Evolutionary conservation across 306 rosid genomes (phyloP), one percentile per base, ranked within the genome.

Genomic region (Trifolium pratense): DNA sequence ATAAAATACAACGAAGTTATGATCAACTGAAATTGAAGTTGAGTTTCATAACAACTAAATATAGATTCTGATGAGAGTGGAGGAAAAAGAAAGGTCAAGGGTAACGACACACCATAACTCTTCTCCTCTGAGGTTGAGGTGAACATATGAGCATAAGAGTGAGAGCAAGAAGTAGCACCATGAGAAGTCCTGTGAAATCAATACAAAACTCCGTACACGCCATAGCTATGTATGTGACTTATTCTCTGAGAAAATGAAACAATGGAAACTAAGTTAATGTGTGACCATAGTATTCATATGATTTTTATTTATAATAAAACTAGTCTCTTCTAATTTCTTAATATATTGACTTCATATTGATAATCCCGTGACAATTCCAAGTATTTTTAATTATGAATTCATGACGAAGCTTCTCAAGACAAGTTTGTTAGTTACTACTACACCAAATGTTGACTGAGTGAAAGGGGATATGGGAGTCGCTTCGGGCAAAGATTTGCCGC

Each of bases 71-170:
- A 39, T 2, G 37, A 17, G n/a, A 63, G 18, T 16, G 12, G 11
- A 6, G 17, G 32, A 14, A 39, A 6, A 23, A 46, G 3, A 16
- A 72, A 9, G 46, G 5, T 72, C 29, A 75, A 62, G 51, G 58
- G 9, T 20, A 17, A 42, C 82, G 87, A 78, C 32, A 79, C 52
- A 64, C 81, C 51, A 88, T 56, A 13, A 83, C 79, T 76, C 94
- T 16, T 66, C 80, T 82, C 13, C 31, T 29, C 4, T 10, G 14
- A 12, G 78, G 82, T 3, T 36, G 36, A 9, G 76, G 23, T 49
- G 49, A 9, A 26, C 81, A 83, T 57, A 72, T 7, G 52, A 76
- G 0, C 79, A 83, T 53, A 9, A 83, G 53, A 9, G 73, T 1
- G 15, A 83, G 77, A 61, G 80, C 81, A 45, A 83, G 56, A 9